A percentile compares a stretch with the other conserved stretches of the same genome.
Evolutionary conservation across 257 asterid genomes (phyloP).

Genomic region (Apocynum venetum): DNA sequence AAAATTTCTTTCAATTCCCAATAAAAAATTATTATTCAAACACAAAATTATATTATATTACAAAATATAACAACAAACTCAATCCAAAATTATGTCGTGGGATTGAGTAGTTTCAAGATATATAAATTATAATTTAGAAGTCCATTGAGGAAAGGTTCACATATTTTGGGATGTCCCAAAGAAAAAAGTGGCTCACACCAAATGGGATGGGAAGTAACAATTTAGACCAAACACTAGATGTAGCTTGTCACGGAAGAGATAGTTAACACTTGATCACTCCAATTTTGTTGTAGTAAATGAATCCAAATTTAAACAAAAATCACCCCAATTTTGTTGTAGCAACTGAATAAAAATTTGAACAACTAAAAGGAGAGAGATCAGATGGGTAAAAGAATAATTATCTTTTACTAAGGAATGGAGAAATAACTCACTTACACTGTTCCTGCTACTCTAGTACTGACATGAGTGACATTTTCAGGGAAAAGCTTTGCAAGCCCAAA

Average conservation of each 20-base stretch:
- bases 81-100: too few species aligned
- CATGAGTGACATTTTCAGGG: slow-evolving; percentile 85
- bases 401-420: background rate
- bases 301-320: too few species aligned
- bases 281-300: background rate
- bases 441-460: slow-evolving; percentile 93
- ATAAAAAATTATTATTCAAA: too few species aligned
- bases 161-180: background rate
- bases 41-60: too few species aligned
- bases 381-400: background rate
- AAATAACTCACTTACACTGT: slow-evolving; percentile 54
- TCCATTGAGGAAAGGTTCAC: too few species aligned
- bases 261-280: background rate
- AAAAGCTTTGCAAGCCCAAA: slow-evolving; percentile 87
- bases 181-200: background rate
- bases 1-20: too few species aligned
- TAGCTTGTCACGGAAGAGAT: background rate
- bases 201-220: background rate
- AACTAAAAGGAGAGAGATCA: background rate
- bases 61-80: too few species aligned
- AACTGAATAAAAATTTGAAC: background rate
- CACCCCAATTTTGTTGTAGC: background rate
- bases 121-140: background rate
- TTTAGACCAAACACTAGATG: background rate
- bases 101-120: too few species aligned